Evolutionary conservation across 495 filamentous ascomycete genomes (phyloP).

Genomic region (Hypoxylon rickii): DNA sequence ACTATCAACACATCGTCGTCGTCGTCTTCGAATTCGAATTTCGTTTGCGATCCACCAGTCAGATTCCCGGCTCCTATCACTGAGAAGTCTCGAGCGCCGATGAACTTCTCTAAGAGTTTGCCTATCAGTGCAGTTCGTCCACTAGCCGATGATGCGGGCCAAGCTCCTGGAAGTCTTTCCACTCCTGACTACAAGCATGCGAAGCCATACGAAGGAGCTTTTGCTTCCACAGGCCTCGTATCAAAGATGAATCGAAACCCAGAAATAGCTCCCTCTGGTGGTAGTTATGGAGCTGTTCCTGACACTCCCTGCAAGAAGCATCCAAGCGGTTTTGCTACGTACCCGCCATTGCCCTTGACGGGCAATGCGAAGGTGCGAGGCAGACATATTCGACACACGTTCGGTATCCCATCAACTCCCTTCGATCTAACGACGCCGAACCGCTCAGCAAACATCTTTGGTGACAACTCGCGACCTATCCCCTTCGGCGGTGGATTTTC

Average conservation of each 20-base stretch:
- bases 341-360: conserved; percentile 53
- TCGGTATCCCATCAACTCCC: conserved; percentile 60
- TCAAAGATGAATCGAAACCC: conserved; percentile 75
- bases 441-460: conserved; percentile 20
- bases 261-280: conserved; percentile 43
- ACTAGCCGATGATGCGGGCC: conserved; percentile 8
- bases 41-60: conserved; percentile 75
- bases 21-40: conserved; percentile 79
- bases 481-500: conserved; percentile 42
- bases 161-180: conserved; percentile 55
- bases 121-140: conserved; percentile 53
- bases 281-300: conserved; percentile 61
- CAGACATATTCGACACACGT: conserved; percentile 47
- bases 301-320: conserved; percentile 95
- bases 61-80: conserved; percentile 62
- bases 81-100: conserved; percentile 48
- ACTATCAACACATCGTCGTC: conserved; percentile 78
- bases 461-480: conserved; percentile 37
- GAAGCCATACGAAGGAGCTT: conserved; percentile 82
- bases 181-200: conserved; percentile 85
- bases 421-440: conserved; percentile 47
- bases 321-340: conserved; percentile 65
- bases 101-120: conserved; percentile 80
- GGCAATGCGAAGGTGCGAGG: conserved; percentile 54
- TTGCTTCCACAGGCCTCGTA: conserved; percentile 91